Conservation (phyloP, 306 rosid genomes). For the Trifolium dubium region DNA sequence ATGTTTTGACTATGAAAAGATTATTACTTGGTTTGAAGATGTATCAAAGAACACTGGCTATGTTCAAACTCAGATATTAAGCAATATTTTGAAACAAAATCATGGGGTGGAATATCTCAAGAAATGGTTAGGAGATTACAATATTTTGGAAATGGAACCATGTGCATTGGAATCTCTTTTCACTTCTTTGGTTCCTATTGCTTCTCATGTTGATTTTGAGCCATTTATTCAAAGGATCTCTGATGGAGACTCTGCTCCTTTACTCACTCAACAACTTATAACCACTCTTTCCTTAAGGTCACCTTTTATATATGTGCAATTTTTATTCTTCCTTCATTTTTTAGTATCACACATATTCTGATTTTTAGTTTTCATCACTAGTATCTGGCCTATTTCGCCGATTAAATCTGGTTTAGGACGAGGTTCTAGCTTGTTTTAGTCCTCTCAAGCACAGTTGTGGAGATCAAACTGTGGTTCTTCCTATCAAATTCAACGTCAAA, state of each 20-base stretch:
- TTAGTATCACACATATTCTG: too few relatives aligned
- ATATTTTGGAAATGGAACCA: conserved; percentile 62
- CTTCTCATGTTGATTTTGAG: conserved; percentile 80
- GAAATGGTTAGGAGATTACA: conserved; percentile 64
- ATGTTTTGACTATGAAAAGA: conserved; percentile 37
- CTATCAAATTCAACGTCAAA: too few relatives aligned
- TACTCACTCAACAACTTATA: conserved; percentile 79
- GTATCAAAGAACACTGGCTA: conserved; percentile 55
- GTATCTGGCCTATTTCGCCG: too few relatives aligned
- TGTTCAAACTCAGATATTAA: conserved; percentile 70
- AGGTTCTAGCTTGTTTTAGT: too few relatives aligned
- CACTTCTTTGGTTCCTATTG: conserved; percentile 78
- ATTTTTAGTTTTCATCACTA: too few relatives aligned
- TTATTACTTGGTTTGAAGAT: conserved; percentile 75
- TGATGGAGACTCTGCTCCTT: conserved; percentile 67
- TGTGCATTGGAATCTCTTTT: conserved; percentile 74
- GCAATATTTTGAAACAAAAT: conserved; percentile 72
- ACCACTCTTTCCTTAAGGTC: conserved; percentile 86
- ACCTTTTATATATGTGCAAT: conserved; percentile 4
- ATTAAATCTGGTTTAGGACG: too few relatives aligned
- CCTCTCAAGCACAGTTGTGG: too few relatives aligned
- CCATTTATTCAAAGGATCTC: conserved; percentile 82
- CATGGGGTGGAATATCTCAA: conserved; percentile 69
- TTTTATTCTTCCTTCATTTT: neutral
- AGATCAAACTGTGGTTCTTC: too few relatives aligned